Evolutionary conservation across 73 alveolate species (phyloP), one percentile per base, ranked within the genome.

Genomic region (Paramecium caudatum): DNA sequence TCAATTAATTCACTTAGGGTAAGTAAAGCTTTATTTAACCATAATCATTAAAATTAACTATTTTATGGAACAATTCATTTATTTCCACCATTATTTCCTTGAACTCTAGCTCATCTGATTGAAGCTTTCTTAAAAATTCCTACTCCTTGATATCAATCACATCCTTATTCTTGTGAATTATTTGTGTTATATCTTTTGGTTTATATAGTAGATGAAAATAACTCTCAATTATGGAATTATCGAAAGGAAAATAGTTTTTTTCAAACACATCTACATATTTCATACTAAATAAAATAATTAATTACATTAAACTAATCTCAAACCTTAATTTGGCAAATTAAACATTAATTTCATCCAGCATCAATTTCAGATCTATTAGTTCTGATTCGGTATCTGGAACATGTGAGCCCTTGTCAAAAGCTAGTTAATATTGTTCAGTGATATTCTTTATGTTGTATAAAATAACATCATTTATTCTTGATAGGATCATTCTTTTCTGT

Each of bases 301-400:
- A 65, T 74, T 74, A 74, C 88, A 74, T 43, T 41, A 39, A 37
- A 45, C 65, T 74, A 16, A 74, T 74, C 21, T 37, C 88, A n/a
- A 74, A 23, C 4, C 39, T 37, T 19, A 41, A 23, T 15, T 74
- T 74, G 10, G 68, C 43, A 37, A 74, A 74, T 3, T 41, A 10
- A 2, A 74, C 65, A 30, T 74, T 74, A 4, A 74, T 74, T 45
- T 74, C 88, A 74, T 74, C 88, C 1, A 74, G 15, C 43, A 74
- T 27, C 34, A 74, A 45, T 74, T 74, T 74, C 10, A 36, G 19
- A 12, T 74, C 69, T 41, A 74, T 74, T 45, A 74, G 32, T 39
- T 74, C 69, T 16, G 16, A 19, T 74, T 74, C 88, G 9, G 88
- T 39, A 8, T 45, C 47, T 16, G 88, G 88, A 2, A 43, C 32